A percentile compares a stretch with the other conserved stretches of the same genome.
These are phyloP conservation scores for Pseudogymnoascus sp. DNA, from an alignment of 2,329 filamentous ascomycete species.

Conservation along the genomic window DNA sequence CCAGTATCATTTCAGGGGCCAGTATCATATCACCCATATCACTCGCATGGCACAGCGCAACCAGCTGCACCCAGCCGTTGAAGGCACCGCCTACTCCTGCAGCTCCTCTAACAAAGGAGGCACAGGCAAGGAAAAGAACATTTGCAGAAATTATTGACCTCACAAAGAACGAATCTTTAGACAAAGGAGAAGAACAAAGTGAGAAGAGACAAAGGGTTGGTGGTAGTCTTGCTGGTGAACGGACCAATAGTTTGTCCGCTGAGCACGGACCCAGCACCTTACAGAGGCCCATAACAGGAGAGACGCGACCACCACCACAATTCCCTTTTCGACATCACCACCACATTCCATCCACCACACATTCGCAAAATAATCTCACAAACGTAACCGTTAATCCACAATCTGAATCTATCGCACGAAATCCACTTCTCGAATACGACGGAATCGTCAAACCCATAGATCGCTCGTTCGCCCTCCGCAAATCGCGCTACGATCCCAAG, in stretches of 20 bases:
- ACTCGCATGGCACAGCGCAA: no score
- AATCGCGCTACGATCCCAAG: slow-evolving; percentile 49
- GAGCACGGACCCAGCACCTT: background rate
- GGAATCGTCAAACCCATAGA: slow-evolving; percentile 11
- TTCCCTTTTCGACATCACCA: slow-evolving; percentile 5
- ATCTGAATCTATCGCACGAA: background rate
- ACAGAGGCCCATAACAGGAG: background rate
- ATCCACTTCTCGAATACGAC: slow-evolving; percentile 10
- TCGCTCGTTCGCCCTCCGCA: slow-evolving; percentile 22
- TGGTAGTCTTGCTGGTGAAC: background rate
- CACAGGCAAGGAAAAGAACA: slow-evolving; percentile 11
- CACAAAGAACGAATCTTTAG: slow-evolving; percentile 10
- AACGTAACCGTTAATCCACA: background rate
- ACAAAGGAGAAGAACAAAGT: background rate
- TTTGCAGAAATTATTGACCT: slow-evolving; percentile 15
- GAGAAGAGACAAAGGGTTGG: background rate
- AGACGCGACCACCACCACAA: background rate
- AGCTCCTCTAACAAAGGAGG: slow-evolving; percentile 10
- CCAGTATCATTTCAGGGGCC: no score
- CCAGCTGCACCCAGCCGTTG: background rate
- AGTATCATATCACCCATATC: no score
- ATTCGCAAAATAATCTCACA: background rate
- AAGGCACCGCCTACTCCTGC: background rate
- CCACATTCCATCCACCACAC: background rate
- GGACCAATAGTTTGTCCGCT: background rate